Conservation (phyloP, 2,329 filamentous ascomycete species). For the Pyricularia grisea region DNA sequence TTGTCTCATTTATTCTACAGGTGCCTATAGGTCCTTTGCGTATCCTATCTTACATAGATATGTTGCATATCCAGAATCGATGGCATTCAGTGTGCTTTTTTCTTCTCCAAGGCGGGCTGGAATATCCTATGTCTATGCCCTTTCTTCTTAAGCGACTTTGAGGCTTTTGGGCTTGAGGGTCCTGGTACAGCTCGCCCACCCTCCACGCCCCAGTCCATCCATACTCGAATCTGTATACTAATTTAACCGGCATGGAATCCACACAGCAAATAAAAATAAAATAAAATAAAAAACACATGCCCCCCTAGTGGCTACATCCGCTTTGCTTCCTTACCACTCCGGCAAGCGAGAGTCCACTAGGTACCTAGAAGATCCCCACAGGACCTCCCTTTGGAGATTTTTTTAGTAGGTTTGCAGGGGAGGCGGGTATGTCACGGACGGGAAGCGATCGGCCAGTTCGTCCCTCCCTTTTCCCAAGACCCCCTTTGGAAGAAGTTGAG, state of each 20-base stretch:
- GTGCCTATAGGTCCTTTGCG: not conserved
- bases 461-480: not conserved
- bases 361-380: not conserved
- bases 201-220: too few species aligned
- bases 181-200: not conserved
- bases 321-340: not conserved
- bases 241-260: not conserved
- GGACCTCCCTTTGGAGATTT: not conserved
- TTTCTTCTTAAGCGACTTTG: not conserved
- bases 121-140: not conserved
- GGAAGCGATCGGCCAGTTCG: slow-evolving; percentile 1
- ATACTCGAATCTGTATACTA: not conserved
- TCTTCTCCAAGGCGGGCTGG: not conserved
- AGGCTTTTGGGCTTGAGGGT: not conserved
- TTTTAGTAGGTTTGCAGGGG: not conserved
- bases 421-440: not conserved
- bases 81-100: not conserved
- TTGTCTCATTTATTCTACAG: not conserved
- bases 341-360: not conserved
- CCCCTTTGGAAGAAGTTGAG: not conserved
- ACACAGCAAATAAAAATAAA: not conserved
- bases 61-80: not conserved
- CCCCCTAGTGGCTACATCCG: not conserved
- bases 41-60: not conserved
- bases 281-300: not conserved